A percentile compares a stretch with the other conserved stretches of the same genome.
Conservation (phyloP, 179 eudicot species). For the Spergularia azorica region DNA sequence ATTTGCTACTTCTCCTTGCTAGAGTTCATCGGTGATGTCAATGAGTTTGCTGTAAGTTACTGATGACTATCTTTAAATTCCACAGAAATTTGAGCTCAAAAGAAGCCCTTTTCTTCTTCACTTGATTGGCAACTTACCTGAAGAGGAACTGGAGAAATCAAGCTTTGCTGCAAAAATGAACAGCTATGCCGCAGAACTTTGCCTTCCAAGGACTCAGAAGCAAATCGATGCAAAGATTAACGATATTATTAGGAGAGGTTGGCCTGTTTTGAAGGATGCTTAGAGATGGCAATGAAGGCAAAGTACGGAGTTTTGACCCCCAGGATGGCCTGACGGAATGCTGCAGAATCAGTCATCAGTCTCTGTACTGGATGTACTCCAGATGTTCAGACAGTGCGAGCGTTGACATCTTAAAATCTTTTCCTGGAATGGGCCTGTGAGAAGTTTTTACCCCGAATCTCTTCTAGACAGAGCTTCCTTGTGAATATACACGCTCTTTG, state of each 20-base stretch:
- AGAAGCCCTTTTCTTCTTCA: constrained; percentile 82
- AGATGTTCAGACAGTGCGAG: neutral
- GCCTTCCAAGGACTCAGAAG: constrained; percentile 65
- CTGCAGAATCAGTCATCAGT: neutral
- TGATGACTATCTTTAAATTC: constrained; percentile 8
- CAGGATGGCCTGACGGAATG: neutral
- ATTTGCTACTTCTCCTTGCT: neutral
- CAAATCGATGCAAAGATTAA: constrained; percentile 76
- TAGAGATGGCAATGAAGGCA: constrained; percentile 24
- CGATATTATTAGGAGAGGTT: constrained; percentile 77
- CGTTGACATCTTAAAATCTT: neutral
- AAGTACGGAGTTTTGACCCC: neutral
- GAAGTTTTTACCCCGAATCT: no score
- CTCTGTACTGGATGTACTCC: neutral
- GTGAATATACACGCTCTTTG: no score
- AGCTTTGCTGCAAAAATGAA: constrained; percentile 81
- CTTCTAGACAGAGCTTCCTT: no score
- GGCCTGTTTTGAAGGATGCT: constrained; percentile 81
- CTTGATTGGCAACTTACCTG: constrained; percentile 87
- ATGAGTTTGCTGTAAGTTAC: neutral
- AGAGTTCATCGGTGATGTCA: neutral
- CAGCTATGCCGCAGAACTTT: constrained; percentile 90
- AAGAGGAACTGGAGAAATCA: constrained; percentile 84
- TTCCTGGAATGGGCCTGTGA: neutral
- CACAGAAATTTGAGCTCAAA: constrained; percentile 95